A percentile compares a stretch with the other conserved stretches of the same genome.
Evolutionary conservation across 345 rosid genomes (phyloP).

Genomic region (Salix dunnii): DNA sequence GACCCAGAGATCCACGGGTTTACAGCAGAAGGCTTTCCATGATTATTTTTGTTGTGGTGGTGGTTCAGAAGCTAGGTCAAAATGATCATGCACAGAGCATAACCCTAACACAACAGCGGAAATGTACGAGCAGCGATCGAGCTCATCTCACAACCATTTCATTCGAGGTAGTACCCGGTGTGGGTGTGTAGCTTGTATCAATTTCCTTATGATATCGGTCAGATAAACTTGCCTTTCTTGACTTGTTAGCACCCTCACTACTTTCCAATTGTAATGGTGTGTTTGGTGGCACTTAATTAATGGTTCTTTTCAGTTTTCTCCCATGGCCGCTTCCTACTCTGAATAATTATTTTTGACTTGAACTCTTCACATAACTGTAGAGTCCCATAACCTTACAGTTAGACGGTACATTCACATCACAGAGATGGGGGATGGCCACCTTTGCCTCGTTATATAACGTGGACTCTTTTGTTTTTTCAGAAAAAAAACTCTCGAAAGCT

Average conservation of each 20-base stretch:
- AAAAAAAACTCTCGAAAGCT: slow-evolving; percentile 14
- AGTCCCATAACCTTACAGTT: not conserved
- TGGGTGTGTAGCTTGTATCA: not conserved
- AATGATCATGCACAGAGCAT: not conserved
- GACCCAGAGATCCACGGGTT: not conserved
- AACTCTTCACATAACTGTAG: not conserved
- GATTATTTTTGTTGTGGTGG: too few relatives aligned
- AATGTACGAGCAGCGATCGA: too few relatives aligned
- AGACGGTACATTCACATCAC: slow-evolving; percentile 19
- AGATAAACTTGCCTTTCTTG: too few relatives aligned
- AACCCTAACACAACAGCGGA: not conserved
- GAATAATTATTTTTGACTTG: too few relatives aligned
- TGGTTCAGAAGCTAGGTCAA: not conserved
- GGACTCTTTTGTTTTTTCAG: not conserved
- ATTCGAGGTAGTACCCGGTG: not conserved
- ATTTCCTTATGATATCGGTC: not conserved
- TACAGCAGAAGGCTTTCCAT: not conserved
- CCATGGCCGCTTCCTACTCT: not conserved
- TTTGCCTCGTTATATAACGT: not conserved
- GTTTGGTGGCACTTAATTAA: not conserved
- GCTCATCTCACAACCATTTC: not conserved
- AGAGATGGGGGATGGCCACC: not conserved
- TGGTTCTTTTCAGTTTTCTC: not conserved
- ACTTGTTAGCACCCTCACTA: too few relatives aligned
- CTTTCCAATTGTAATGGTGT: too few relatives aligned